These are phyloP conservation scores for Hypoxylon sp. DNA, from an alignment of 2,329 filamentous ascomycete species.

Conservation along the genomic window DNA sequence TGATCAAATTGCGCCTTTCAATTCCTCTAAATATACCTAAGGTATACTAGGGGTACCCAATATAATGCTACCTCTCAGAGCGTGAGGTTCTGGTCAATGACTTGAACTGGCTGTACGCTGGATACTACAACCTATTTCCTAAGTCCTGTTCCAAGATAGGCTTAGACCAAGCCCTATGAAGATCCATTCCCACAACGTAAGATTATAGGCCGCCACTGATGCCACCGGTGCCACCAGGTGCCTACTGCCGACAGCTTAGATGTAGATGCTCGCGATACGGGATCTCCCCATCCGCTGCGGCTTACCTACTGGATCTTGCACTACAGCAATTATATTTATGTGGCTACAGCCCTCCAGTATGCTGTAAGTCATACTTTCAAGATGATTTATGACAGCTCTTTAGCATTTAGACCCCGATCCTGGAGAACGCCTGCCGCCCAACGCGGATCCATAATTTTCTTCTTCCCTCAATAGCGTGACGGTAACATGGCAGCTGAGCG, in stretches of 20 bases:
- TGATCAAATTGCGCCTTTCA: no score
- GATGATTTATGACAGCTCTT: conserved; percentile 24
- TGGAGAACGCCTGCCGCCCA: neutral
- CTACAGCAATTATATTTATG: neutral
- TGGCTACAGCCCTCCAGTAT: neutral
- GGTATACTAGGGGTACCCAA: no score
- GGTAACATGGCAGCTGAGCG: neutral
- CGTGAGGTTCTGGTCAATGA: neutral
- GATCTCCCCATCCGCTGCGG: conserved; percentile 2
- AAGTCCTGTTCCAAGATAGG: neutral
- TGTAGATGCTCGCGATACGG: neutral
- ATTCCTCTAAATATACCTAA: no score
- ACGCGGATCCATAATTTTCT: neutral
- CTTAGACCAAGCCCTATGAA: conserved; percentile 8
- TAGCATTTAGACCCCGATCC: neutral
- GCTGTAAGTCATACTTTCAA: conserved; percentile 8
- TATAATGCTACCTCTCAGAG: neutral
- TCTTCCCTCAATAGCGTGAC: conserved; percentile 4
- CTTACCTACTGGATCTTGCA: conserved; percentile 24
- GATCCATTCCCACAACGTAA: conserved; percentile 10
- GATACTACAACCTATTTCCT: neutral
- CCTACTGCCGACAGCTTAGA: neutral
- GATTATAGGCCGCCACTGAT: conserved; percentile 16
- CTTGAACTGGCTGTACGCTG: neutral
- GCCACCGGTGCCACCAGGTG: neutral